phyloP scores from a whole-genome alignment of 768 basidiomycete species.

The Candolleomyces eurysporus region DNA sequence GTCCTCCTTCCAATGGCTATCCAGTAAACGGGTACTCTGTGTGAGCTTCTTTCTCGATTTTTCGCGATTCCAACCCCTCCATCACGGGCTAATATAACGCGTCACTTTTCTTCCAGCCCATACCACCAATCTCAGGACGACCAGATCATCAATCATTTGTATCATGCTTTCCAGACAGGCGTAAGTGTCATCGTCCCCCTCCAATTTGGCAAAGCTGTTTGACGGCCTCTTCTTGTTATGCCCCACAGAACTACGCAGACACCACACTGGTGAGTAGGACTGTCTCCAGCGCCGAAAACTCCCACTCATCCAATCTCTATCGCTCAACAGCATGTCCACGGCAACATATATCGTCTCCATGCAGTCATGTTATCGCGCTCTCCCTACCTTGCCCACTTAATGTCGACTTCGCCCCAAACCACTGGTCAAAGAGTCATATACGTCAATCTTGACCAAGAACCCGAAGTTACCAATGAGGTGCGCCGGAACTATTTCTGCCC shows the following conservation, averaged over 20 bases:
- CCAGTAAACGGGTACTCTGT: constrained; percentile 56
- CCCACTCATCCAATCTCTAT: constrained; percentile 7
- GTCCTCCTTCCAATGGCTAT: constrained; percentile 40
- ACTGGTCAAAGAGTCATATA: constrained; percentile 68
- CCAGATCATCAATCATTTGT: constrained; percentile 75
- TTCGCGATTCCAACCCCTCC: constrained; percentile 2
- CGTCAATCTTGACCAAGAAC: constrained; percentile 73
- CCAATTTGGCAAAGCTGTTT: constrained; percentile 1
- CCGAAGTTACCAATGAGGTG: constrained; percentile 84
- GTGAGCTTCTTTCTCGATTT: constrained; percentile 39
- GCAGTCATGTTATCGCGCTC: constrained; percentile 86
- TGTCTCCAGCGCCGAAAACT: constrained; percentile 3
- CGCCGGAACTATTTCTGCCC: constrained; percentile 22
- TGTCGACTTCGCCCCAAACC: constrained; percentile 75
- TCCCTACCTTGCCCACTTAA: constrained; percentile 83
- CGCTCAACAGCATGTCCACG: constrained; percentile 61
- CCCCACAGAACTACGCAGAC: constrained; percentile 73
- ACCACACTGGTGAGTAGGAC: constrained; percentile 62
- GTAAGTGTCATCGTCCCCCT: constrained; percentile 43
- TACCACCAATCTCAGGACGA: constrained; percentile 71
- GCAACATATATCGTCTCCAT: constrained; percentile 75
- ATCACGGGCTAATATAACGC: constrained; percentile 11
- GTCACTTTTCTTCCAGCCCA: constrained; percentile 30
- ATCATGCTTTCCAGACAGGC: constrained; percentile 77
- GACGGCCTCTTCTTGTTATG: constrained; percentile 10